Conservation (phyloP, 495 filamentous ascomycete species). For the Tuber magnatum region DNA sequence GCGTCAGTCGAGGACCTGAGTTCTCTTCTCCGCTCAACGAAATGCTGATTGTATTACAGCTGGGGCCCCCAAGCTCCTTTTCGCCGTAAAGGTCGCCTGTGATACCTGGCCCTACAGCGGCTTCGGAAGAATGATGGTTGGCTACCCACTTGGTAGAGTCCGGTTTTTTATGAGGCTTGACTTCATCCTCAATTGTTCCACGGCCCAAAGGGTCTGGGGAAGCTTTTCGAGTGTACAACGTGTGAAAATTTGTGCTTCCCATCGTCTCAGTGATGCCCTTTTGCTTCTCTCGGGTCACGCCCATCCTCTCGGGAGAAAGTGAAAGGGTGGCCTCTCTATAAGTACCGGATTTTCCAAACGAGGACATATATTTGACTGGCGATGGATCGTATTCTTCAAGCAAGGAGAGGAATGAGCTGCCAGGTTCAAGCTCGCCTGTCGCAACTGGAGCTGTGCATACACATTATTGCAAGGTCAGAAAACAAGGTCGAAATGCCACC, state of each 20-base stretch:
- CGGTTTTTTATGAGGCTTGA: background rate
- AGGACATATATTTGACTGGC: background rate
- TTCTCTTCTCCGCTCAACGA: background rate
- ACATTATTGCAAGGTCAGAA: background rate
- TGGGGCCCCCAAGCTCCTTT: background rate
- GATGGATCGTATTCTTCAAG: background rate
- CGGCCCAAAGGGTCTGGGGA: background rate
- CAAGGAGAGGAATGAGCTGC: background rate
- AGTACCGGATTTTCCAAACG: background rate
- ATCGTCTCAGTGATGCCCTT: background rate
- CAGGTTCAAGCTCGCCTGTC: background rate
- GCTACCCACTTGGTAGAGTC: background rate
- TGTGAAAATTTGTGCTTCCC: background rate
- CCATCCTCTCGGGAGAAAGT: background rate
- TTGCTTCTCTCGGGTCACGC: background rate
- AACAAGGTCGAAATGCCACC: background rate
- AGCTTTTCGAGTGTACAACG: background rate
- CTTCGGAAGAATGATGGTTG: background rate
- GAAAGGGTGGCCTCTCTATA: background rate
- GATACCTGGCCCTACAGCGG: too few relatives aligned
- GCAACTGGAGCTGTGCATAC: background rate
- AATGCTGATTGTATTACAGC: background rate
- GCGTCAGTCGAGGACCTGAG: background rate
- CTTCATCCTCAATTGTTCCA: background rate
- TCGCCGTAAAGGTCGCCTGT: background rate